Evolutionary conservation across 2,329 filamentous ascomycete genomes (phyloP).

Genomic region (Cercospora brassicicola): DNA sequence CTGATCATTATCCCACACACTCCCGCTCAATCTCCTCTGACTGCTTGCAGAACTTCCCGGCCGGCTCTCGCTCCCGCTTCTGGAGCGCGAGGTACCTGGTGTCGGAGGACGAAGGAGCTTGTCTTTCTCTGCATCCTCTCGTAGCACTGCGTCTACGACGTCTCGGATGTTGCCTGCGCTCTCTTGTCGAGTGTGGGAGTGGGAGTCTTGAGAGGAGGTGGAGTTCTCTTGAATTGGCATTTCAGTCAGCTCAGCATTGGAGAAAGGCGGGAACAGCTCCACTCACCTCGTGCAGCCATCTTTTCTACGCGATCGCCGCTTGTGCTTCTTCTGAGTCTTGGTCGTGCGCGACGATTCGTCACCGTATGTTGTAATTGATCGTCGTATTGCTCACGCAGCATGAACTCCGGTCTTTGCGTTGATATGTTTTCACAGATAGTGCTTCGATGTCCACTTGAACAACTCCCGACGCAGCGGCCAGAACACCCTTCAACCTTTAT

Average conservation of each 20-base stretch:
- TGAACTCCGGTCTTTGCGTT: not conserved
- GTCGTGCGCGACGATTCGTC: not conserved
- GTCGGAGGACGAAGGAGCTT: not conserved
- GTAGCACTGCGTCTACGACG: conserved; percentile 8
- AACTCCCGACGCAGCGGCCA: not conserved
- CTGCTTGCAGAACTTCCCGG: not conserved
- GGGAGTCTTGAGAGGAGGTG: not conserved
- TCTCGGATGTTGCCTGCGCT: not conserved
- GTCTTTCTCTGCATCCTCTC: conserved; percentile 4
- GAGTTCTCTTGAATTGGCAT: not conserved
- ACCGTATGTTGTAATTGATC: not conserved
- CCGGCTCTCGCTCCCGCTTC: conserved; percentile 12
- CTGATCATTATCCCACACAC: conserved; percentile 20
- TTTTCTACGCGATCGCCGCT: not conserved
- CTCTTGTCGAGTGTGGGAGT: not conserved
- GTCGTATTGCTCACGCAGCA: not conserved
- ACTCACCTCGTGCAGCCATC: not conserved
- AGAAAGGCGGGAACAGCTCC: no score
- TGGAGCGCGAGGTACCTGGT: not conserved
- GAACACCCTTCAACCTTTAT: not conserved
- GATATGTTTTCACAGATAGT: not conserved
- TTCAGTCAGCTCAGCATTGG: not conserved
- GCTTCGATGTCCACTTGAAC: not conserved
- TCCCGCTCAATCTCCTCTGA: conserved; percentile 3
- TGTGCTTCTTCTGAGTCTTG: not conserved